A percentile compares a stretch with the other conserved stretches of the same genome.
Conservation (phyloP, 1,139 yeast genomes). For the Hanseniaspora gamundiae region DNA sequence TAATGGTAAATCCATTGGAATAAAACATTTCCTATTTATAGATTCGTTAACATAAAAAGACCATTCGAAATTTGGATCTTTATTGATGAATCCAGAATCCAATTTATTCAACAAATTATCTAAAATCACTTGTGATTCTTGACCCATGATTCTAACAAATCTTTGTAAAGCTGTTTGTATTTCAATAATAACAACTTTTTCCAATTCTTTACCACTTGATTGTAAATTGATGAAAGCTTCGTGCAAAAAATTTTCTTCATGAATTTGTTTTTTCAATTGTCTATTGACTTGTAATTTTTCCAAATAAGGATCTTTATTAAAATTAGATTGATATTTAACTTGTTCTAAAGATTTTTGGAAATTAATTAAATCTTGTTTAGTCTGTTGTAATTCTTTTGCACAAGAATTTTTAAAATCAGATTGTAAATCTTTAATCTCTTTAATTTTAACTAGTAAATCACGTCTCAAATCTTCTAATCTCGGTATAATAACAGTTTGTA, state of each 20-base stretch:
- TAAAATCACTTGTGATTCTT: constrained; percentile 57
- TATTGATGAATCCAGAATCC: constrained; percentile 60
- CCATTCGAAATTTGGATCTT: constrained; percentile 82
- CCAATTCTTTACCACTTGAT: constrained; percentile 78
- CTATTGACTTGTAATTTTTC: constrained; percentile 60
- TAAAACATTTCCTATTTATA: constrained; percentile 55
- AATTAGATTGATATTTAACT: constrained; percentile 25
- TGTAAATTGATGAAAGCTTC: constrained; percentile 85
- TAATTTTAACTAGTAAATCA: constrained; percentile 71
- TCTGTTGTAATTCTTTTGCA: constrained; percentile 52
- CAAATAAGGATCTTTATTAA: constrained; percentile 67
- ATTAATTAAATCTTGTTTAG: constrained; percentile 39
- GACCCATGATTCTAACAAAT: constrained; percentile 56
- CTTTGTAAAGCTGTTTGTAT: constrained; percentile 68
- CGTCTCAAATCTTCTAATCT: constrained; percentile 75
- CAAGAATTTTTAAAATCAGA: constrained; percentile 76
- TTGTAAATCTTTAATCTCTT: constrained; percentile 71
- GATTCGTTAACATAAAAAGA: constrained; percentile 39
- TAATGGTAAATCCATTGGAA: constrained; percentile 60
- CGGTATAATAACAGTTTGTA: constrained; percentile 59
- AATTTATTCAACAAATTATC: constrained; percentile 55
- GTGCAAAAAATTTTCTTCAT: constrained; percentile 75
- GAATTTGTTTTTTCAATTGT: constrained; percentile 63
- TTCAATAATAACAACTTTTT: constrained; percentile 76
- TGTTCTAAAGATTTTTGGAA: constrained; percentile 37